Evolutionary conservation across 768 basidiomycete species (phyloP).

Genomic region (Tricholoma saponaceum): DNA sequence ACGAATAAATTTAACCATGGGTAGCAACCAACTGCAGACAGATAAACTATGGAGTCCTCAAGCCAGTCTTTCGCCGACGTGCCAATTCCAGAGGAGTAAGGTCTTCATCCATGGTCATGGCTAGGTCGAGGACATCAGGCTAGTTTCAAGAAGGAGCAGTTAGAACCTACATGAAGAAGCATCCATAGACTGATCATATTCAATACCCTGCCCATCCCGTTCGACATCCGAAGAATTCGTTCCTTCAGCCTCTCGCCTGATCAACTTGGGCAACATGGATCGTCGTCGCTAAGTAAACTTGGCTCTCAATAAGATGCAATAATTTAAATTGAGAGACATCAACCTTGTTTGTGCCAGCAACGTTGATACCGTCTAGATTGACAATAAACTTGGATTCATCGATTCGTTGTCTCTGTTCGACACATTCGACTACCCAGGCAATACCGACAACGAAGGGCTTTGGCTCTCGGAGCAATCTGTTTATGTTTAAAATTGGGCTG

Average conservation of each 20-base stretch:
- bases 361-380: slow-evolving; percentile 55
- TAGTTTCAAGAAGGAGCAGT: background rate
- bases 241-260: slow-evolving; percentile 31
- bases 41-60: background rate
- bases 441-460: slow-evolving; percentile 77
- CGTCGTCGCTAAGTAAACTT: slow-evolving; percentile 54
- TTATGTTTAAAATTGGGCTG: background rate
- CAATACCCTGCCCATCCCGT: slow-evolving; percentile 18
- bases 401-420: slow-evolving; percentile 57
- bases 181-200: slow-evolving; percentile 40
- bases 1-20: background rate
- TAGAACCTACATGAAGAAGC: slow-evolving; percentile 37
- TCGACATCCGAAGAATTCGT: slow-evolving; percentile 20
- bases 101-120: slow-evolving; percentile 45
- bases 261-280: slow-evolving; percentile 65
- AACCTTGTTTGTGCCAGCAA: slow-evolving; percentile 65
- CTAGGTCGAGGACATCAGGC: slow-evolving; percentile 23
- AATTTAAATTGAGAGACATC: slow-evolving; percentile 2
- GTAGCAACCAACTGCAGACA: background rate
- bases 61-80: slow-evolving; percentile 42
- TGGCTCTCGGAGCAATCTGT: slow-evolving; percentile 60
- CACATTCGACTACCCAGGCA: slow-evolving; percentile 87
- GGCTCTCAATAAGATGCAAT: background rate
- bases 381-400: slow-evolving; percentile 66
- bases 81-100: slow-evolving; percentile 71